A percentile compares a stretch with the other conserved stretches of the same genome.
Evolutionary conservation across 345 rosid genomes (phyloP).

Genomic region (Boechera retrofracta): DNA sequence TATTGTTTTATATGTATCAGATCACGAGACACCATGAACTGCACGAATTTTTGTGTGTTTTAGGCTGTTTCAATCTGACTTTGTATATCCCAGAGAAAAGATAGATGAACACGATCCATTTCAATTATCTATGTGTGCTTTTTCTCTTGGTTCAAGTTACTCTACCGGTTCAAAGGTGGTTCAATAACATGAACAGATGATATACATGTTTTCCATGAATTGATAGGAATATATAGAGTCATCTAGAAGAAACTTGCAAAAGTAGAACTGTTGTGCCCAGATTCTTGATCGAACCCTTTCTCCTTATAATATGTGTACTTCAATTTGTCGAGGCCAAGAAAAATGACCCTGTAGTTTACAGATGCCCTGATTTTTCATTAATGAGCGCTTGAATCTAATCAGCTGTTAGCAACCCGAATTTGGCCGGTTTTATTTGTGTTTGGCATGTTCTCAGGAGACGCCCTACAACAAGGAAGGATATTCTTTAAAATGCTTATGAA

Average conservation of each 20-base stretch:
- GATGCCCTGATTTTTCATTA: conserved; percentile 1
- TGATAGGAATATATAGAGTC: conserved; percentile 6
- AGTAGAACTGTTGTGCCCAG: conserved; percentile 1
- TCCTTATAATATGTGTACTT: conserved; percentile 15
- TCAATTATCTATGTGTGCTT: conserved; percentile 15
- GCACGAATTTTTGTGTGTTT: conserved; percentile 21
- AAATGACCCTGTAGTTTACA: conserved; percentile 15
- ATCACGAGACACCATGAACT: conserved; percentile 23
- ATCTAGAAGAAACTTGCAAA: conserved; percentile 25
- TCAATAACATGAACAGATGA: conserved; percentile 16
- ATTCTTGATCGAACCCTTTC: conserved; percentile 24
- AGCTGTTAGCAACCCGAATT: conserved; percentile 26
- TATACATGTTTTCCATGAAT: conserved; percentile 22
- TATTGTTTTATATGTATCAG: conserved; percentile 29
- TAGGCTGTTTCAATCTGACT: conserved; percentile 24
- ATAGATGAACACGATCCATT: conserved; percentile 22
- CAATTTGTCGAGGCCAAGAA: conserved; percentile 6
- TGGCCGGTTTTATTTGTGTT: conserved; percentile 14
- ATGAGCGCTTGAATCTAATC: conserved; percentile 24
- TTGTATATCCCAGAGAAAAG: conserved; percentile 4
- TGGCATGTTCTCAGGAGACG: conserved; percentile 55
- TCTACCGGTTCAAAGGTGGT: conserved; percentile 20
- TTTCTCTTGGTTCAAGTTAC: conserved; percentile 33
- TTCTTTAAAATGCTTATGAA: background rate
- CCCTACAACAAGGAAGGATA: conserved; percentile 50